These are phyloP conservation scores for Dictyostelium firmibasis DNA, from an alignment of 78 protist genomes.

Conservation along the genomic window DNA sequence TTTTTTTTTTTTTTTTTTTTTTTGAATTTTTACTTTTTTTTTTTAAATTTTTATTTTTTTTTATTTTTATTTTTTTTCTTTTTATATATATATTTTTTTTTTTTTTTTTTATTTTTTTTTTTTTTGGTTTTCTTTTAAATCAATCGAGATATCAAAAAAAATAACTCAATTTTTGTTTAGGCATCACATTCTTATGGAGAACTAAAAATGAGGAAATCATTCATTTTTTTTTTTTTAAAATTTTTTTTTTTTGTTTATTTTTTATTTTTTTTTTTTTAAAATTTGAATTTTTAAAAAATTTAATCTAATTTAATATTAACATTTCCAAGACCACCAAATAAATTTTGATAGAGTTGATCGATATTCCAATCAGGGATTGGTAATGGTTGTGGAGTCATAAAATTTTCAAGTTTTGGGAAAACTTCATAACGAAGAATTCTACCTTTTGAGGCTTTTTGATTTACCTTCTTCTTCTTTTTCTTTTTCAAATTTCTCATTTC, in stretches of 20 bases:
- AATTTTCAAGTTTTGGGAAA: conserved; percentile 65
- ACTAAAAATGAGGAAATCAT: too few relatives aligned
- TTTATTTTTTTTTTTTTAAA: not conserved
- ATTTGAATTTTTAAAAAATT: not conserved
- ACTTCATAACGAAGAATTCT: conserved; percentile 26
- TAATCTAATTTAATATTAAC: not conserved
- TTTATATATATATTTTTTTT: too few relatives aligned
- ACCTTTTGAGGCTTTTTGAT: conserved; percentile 43
- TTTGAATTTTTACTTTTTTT: not conserved
- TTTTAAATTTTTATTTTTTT: too few relatives aligned
- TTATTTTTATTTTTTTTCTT: too few relatives aligned
- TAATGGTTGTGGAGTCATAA: conserved; percentile 49
- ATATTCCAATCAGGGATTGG: conserved; percentile 44
- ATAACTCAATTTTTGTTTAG: too few relatives aligned
- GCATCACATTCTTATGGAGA: too few relatives aligned
- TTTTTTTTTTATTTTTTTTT: not conserved
- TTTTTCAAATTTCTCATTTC: conserved; percentile 33
- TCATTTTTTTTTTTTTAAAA: not conserved
- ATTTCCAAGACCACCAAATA: conserved; percentile 63
- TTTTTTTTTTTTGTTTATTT: not conserved
- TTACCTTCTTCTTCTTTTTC: conserved; percentile 45
- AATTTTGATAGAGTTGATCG: conserved; percentile 36
- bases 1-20: too few relatives aligned
- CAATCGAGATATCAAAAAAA: not conserved
- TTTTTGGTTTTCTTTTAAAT: not conserved